Percentiles rank a stretch among this genome's conserved stretches.
Evolutionary conservation across 371 early-diverging fungal species (phyloP).

Genomic region (Zancudomyces culisetae): DNA sequence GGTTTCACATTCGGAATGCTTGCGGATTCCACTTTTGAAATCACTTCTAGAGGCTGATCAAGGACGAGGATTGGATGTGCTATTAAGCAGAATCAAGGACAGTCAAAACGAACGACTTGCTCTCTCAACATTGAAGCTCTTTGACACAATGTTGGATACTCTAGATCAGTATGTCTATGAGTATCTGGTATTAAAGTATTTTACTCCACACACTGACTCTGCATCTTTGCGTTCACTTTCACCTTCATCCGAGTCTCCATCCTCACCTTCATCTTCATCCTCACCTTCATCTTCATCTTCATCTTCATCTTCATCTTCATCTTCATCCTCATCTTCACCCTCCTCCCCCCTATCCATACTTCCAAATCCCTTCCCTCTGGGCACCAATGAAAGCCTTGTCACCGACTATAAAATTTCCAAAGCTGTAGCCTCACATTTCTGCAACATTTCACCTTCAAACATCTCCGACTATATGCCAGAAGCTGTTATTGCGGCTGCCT

Average conservation of each 20-base stretch:
- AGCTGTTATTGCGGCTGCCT: slow-evolving; percentile 11
- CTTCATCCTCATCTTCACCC: no score
- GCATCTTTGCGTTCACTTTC: no score
- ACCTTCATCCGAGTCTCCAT: not conserved
- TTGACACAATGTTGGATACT: slow-evolving; percentile 39
- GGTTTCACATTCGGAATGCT: slow-evolving; percentile 9
- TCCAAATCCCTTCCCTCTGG: no score
- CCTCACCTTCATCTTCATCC: not conserved
- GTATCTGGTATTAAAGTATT: slow-evolving; percentile 39
- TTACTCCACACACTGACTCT: slow-evolving; percentile 4
- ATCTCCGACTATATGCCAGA: slow-evolving; percentile 16
- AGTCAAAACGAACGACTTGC: slow-evolving; percentile 24
- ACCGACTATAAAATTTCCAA: slow-evolving; percentile 18
- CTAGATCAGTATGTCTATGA: slow-evolving; percentile 42
- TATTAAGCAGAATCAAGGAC: slow-evolving; percentile 16
- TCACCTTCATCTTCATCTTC: no score
- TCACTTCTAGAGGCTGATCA: slow-evolving; percentile 8
- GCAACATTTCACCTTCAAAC: slow-evolving; percentile 11
- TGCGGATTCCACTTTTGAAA: slow-evolving; percentile 13
- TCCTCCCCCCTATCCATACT: no score
- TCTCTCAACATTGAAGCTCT: slow-evolving; percentile 33
- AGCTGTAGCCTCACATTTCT: slow-evolving; percentile 18
- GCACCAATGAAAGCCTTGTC: slow-evolving; percentile 12
- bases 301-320: not conserved
- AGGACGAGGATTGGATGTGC: slow-evolving; percentile 5